Evolutionary conservation across 352 stramenopile genomes (phyloP), one percentile per base, ranked within the genome.

Genomic region (Phytophthora ramorum): DNA sequence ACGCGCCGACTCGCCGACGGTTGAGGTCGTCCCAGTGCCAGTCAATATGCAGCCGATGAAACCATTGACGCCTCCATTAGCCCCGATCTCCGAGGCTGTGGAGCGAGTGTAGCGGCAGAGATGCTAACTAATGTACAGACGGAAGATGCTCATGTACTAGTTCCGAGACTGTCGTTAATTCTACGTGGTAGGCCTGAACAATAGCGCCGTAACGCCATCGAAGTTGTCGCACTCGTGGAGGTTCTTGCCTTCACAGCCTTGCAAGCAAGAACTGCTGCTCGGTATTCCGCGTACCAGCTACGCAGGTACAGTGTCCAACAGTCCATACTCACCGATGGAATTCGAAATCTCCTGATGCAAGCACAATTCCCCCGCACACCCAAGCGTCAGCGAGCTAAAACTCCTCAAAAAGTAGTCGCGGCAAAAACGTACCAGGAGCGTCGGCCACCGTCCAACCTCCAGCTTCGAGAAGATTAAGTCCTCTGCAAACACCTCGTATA

Each of bases 401-500:
- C 28, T 30, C 4, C 5, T 30, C n/a, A 17, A 7, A 35, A 38
- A 17, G 14, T 22, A 46, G 9, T 19, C n/a, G 4, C n/a, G 10
- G 40, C 7, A 30, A 22, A n/a, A 55, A 43, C 57, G 26, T 72
- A 94, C 85, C 69, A 90, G 54, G 9, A 93, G 71, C 20, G 81
- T 85, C 3, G 86, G 86, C 86, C 86, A 95, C 22, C 83, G 75
- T 22, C 73, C 76, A 6, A 65, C 70, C 24, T 91, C 44, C 14
- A 95, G 78, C 54, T 90, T 92, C 24, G 86, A 95, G 57, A 92
- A 95, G 52, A 93, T 67, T 16, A 95, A 63, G 4, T 91, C 75
- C 32, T 73, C 86, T 95, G 59, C 19, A 65, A 35, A 46, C 16
- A 17, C 28, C 22, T 57, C 22, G 26, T 22, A 12, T 17, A 37